A percentile compares a stretch with the other conserved stretches of the same genome.
phyloP scores from a whole-genome alignment of 352 stramenopile genomes.

The Peronospora farinosa region DNA sequence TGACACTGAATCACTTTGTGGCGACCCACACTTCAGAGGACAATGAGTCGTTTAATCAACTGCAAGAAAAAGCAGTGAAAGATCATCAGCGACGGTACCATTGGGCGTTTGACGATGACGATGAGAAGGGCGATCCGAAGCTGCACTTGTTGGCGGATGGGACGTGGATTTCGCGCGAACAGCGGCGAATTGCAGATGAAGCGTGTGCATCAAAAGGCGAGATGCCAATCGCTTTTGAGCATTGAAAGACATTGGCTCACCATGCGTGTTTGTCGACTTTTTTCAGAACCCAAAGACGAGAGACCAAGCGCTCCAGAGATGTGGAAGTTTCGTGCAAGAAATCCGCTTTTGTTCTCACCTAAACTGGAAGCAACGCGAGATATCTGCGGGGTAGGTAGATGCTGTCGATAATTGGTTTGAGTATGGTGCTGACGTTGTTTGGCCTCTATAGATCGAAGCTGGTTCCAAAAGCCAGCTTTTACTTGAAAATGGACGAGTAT shows the following conservation, averaged over 20 bases:
- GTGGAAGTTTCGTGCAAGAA: constrained; percentile 69
- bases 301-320: constrained; percentile 62
- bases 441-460: constrained; percentile 22
- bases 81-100: constrained; percentile 66
- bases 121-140: constrained; percentile 48
- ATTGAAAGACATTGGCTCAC: constrained; percentile 1
- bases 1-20: constrained; percentile 74
- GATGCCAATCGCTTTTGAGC: neutral
- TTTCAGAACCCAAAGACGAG: constrained; percentile 43
- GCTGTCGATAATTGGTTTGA: neutral
- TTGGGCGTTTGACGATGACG: constrained; percentile 67
- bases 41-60: constrained; percentile 68
- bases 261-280: constrained; percentile 3
- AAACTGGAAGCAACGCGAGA: constrained; percentile 45
- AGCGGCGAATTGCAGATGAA: constrained; percentile 54
- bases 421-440: neutral
- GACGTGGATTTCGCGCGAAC: constrained; percentile 65
- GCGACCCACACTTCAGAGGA: constrained; percentile 81
- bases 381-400: constrained; percentile 63
- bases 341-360: constrained; percentile 72
- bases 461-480: constrained; percentile 17
- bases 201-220: constrained; percentile 50
- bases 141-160: constrained; percentile 65
- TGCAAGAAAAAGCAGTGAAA: constrained; percentile 66
- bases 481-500: constrained; percentile 40